phyloP scores from a whole-genome alignment of 257 asterid species.

The Hygrophila difformis region DNA sequence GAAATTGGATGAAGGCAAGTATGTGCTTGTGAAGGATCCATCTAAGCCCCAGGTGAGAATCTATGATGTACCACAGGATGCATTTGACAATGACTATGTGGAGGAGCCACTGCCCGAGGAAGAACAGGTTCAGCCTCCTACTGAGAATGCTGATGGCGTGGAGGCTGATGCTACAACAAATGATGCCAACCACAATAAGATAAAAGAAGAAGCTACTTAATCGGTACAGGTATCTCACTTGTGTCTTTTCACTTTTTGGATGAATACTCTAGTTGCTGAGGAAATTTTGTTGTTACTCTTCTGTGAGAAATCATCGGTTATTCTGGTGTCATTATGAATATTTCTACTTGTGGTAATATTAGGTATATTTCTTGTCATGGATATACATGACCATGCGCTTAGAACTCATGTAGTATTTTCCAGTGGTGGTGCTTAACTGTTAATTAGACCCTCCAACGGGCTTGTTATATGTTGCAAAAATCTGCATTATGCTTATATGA shows the following conservation, averaged over 20 bases:
- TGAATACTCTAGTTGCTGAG: no score
- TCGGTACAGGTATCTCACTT: constrained; percentile 19
- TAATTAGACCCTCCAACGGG: no score
- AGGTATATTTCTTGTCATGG: no score
- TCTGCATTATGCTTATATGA: no score
- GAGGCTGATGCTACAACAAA: constrained; percentile 38
- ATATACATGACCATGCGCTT: no score
- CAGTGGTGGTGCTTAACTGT: no score
- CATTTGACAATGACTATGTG: constrained; percentile 90
- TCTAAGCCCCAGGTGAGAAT: constrained; percentile 89
- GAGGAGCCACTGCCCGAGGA: constrained; percentile 99
- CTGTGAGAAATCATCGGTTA: no score
- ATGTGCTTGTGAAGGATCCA: constrained; percentile 95
- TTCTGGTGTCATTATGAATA: no score
- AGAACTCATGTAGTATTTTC: no score
- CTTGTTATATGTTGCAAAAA: no score
- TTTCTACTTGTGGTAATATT: no score
- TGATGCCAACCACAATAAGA: constrained; percentile 46
- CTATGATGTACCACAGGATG: constrained; percentile 94
- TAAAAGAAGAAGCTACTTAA: constrained; percentile 34
- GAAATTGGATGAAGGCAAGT: constrained; percentile 92
- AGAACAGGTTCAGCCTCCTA: constrained; percentile 88
- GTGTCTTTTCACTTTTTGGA: background rate
- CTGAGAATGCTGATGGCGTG: constrained; percentile 48
- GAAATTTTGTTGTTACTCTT: no score